Base-by-base conservation (phyloP, 2,329 filamentous ascomycete species). In the Colletotrichum theobromicola region DNA sequence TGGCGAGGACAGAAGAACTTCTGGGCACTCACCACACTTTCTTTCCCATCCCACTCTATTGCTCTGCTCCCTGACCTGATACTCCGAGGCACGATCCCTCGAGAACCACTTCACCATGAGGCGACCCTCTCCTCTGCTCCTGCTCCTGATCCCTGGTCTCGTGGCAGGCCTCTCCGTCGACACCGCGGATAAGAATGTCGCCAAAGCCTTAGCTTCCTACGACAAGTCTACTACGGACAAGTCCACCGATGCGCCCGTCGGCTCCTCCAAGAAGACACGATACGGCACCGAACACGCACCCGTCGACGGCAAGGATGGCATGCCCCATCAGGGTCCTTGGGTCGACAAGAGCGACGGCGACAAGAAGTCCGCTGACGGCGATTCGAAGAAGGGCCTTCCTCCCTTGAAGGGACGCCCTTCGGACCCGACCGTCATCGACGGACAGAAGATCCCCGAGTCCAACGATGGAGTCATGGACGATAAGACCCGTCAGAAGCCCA, bases 401-500 rank as follows among this genome's bases (percentile, higher is more conserved):
- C 78, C 83, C 8, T 81, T 89, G 28, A 88, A 89, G 78, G 88
- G 88, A 72, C 85, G 87, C n/a, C 87, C 88, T 2, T 79, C 82
- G 42, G 89, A 91, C 74, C 86, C 87, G 62, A 89, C 88, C 30
- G 82, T 90, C 12, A 83, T 91, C 58, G 89, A 92, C 67, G 91
- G 91, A 77, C 89, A 89, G 80, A 90, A 88, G 82, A 91, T 93
- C 26, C 91, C 91, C 32, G 87, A 91, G 77, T 87, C 86, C 75
- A 92, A 93, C 78, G 92, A 98, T 81, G 95, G 96, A 53, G 95
- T 98, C 73, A 98, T 98, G 96, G 94, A 98, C 81, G 96, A 98
- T 83, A 94, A 93, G 76, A 90, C 94, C 81, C 89, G 95, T 77
- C 85, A 90, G 46, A 89, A 91, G 53, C 95, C 96, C 6, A 96